Percentiles rank a stretch among this genome's conserved stretches.
These are phyloP conservation scores for Pythium grandisporangium DNA, from an alignment of 352 stramenopile genomes.

Conservation along the genomic window DNA sequence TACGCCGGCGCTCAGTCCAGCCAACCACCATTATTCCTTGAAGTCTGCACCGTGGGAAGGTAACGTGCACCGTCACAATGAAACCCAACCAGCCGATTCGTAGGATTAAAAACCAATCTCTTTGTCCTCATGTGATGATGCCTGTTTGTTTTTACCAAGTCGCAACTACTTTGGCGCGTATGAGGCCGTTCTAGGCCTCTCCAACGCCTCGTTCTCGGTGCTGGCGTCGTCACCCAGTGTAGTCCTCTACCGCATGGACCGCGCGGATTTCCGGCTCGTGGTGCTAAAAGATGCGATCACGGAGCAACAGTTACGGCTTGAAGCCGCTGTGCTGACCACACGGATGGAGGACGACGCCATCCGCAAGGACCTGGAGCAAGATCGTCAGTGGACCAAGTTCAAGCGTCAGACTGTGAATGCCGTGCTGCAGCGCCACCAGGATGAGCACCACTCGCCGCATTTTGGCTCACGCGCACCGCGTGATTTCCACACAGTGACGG, in stretches of 20 bases:
- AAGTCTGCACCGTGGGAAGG: conserved; percentile 43
- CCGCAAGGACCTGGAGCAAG: conserved; percentile 27
- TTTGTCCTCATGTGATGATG: not conserved
- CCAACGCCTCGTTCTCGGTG: conserved; percentile 38
- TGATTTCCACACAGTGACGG: not conserved
- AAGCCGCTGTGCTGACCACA: conserved; percentile 24
- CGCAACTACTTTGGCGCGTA: conserved; percentile 59
- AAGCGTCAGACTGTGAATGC: conserved; percentile 28
- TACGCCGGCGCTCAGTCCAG: conserved; percentile 13
- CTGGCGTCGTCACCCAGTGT: conserved; percentile 50
- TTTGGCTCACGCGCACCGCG: conserved; percentile 28
- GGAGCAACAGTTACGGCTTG: conserved; percentile 31
- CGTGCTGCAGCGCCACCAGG: conserved; percentile 25
- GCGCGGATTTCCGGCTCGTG: conserved; percentile 57
- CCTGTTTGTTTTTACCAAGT: conserved; percentile 13
- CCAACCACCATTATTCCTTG: conserved; percentile 30
- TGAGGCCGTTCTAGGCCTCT: conserved; percentile 27
- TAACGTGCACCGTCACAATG: no score
- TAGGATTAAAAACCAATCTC: no score
- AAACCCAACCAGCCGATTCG: no score
- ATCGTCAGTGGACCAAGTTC: conserved; percentile 43
- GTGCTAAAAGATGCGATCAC: conserved; percentile 42
- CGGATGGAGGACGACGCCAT: conserved; percentile 33
- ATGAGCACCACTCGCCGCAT: conserved; percentile 19
- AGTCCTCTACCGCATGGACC: conserved; percentile 55